These are phyloP conservation scores for Leccinum subtestaceum DNA, from an alignment of 768 basidiomycete species.

Conservation along the genomic window DNA sequence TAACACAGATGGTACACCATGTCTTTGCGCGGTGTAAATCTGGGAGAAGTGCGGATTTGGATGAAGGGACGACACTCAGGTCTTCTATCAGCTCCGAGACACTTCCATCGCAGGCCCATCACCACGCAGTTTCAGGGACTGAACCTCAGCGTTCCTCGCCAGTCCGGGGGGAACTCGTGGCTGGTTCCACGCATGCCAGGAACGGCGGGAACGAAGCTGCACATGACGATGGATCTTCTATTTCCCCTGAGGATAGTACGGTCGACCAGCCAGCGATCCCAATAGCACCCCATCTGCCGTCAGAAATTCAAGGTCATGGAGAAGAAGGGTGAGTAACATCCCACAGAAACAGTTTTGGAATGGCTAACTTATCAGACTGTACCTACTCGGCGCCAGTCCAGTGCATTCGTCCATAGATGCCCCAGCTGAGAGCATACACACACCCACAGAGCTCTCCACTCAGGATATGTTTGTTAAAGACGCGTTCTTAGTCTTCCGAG, in stretches of 20 bases:
- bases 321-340: slow-evolving; percentile 24
- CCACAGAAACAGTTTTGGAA: not conserved
- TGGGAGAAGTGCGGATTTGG: slow-evolving; percentile 19
- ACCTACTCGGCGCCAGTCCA: slow-evolving; percentile 24
- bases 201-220: slow-evolving; percentile 2
- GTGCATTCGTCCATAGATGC: slow-evolving; percentile 23
- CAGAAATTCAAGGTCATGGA: slow-evolving; percentile 4
- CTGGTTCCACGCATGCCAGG: not conserved
- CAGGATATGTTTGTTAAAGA: slow-evolving; percentile 95
- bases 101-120: slow-evolving; percentile 7
- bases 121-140: slow-evolving; percentile 3
- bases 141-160: slow-evolving; percentile 13
- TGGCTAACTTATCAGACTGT: slow-evolving; percentile 6
- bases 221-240: not conserved
- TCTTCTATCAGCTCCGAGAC: slow-evolving; percentile 26
- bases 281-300: not conserved
- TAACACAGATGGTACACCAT: slow-evolving; percentile 98
- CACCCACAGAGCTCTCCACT: slow-evolving; percentile 53
- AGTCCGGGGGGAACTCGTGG: not conserved
- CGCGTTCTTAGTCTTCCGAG: slow-evolving; percentile 95
- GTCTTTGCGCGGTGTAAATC: slow-evolving; percentile 81
- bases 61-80: slow-evolving; percentile 15
- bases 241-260: slow-evolving; percentile 2
- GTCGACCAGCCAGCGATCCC: not conserved
- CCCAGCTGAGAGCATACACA: slow-evolving; percentile 14